phyloP scores from a whole-genome alignment of 768 basidiomycete species.

The Hemileccinum impolitum region DNA sequence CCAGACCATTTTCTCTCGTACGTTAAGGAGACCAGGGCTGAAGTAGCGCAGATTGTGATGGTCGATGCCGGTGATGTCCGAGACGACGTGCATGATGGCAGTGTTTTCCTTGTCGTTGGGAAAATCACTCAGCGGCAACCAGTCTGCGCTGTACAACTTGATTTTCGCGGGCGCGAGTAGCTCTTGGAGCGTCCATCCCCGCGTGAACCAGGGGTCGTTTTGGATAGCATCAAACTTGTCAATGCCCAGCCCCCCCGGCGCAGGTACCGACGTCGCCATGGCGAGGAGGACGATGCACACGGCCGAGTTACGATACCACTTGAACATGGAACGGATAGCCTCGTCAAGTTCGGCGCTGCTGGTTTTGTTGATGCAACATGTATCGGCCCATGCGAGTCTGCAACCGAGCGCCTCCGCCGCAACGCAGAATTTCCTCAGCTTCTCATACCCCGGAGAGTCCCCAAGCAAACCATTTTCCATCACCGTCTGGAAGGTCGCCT shows the following conservation, averaged over 20 bases:
- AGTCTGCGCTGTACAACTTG: slow-evolving; percentile 19
- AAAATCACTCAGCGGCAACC: slow-evolving; percentile 10
- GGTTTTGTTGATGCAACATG: slow-evolving; percentile 25
- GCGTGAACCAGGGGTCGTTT: slow-evolving; percentile 23
- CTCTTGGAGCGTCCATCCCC: slow-evolving; percentile 21
- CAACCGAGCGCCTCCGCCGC: slow-evolving; percentile 13
- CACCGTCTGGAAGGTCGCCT: slow-evolving; percentile 10
- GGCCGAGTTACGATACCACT: slow-evolving; percentile 20
- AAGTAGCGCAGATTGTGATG: slow-evolving; percentile 14
- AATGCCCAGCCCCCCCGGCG: too few species aligned
- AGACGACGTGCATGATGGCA: slow-evolving; percentile 10
- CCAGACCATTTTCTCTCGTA: slow-evolving; percentile 24
- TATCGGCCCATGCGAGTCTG: slow-evolving; percentile 24
- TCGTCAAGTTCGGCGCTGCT: slow-evolving; percentile 31
- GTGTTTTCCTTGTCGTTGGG: slow-evolving; percentile 21
- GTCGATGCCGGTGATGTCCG: slow-evolving; percentile 13
- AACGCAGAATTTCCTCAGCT: slow-evolving; percentile 14
- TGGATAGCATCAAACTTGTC: neutral
- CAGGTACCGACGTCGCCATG: neutral
- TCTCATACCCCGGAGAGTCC: slow-evolving; percentile 6
- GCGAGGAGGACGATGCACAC: slow-evolving; percentile 22
- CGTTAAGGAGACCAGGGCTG: slow-evolving; percentile 18
- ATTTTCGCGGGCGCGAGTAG: slow-evolving; percentile 18
- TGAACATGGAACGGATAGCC: slow-evolving; percentile 29
- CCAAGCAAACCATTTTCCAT: slow-evolving; percentile 1